phyloP scores from a whole-genome alignment of 2,329 filamentous ascomycete genomes.

The Talaromyces marneffei region DNA sequence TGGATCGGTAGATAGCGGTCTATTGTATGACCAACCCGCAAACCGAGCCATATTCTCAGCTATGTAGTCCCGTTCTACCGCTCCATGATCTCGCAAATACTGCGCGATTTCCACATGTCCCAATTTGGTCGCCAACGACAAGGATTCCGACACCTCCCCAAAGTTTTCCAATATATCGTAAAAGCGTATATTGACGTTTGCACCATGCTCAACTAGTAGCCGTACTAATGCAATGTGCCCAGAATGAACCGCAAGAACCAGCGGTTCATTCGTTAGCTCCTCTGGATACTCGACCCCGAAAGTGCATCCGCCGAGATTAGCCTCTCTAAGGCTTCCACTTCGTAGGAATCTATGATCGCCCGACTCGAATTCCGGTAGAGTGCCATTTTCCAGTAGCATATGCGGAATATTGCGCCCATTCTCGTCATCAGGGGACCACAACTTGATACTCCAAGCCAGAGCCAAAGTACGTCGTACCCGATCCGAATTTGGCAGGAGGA shows the following conservation, averaged over 20 bases:
- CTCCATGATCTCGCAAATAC: not conserved
- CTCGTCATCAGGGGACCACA: not conserved
- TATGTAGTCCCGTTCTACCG: not conserved
- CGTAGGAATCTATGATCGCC: not conserved
- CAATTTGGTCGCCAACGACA: not conserved
- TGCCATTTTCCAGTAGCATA: not conserved
- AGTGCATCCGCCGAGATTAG: not conserved
- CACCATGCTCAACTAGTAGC: not conserved
- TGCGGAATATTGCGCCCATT: not conserved
- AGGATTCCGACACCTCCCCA: not conserved
- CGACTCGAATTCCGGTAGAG: not conserved
- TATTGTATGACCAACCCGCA: not conserved
- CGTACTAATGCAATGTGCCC: not conserved
- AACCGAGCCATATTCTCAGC: not conserved
- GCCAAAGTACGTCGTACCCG: not conserved
- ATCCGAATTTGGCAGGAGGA: not conserved
- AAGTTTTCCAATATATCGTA: not conserved
- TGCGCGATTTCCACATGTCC: not conserved
- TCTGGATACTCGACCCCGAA: not conserved
- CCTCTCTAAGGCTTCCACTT: not conserved
- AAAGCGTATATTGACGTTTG: not conserved
- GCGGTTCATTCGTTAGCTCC: not conserved
- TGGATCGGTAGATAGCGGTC: not conserved
- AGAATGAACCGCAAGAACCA: not conserved
- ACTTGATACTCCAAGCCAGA: not conserved